Evolutionary conservation across 1,284 basidiomycete genomes (phyloP).

Genomic region (Phlebopus sp.): DNA sequence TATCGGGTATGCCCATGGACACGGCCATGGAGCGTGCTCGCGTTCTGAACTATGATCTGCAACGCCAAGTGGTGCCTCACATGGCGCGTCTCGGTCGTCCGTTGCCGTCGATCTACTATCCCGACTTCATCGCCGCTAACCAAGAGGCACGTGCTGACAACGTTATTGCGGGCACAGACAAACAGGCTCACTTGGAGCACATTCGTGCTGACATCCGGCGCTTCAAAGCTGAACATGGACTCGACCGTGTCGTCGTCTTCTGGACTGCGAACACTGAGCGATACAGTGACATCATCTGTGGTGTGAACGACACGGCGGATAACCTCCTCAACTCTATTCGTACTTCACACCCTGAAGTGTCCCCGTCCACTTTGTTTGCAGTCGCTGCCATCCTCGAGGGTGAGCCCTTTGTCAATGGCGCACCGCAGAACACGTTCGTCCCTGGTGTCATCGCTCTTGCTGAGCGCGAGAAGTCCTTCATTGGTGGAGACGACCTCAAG

Average conservation of each 20-base stretch:
- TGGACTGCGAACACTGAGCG: constrained; percentile 99
- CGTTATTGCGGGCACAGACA: constrained; percentile 81
- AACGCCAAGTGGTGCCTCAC: constrained; percentile 89
- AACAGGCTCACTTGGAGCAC: constrained; percentile 89
- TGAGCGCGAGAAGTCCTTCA: constrained; percentile 88
- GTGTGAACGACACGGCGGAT: constrained; percentile 94
- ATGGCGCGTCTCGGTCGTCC: constrained; percentile 84
- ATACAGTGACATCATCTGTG: constrained; percentile 92
- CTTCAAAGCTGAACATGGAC: constrained; percentile 83
- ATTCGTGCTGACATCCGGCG: constrained; percentile 91
- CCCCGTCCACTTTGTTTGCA: constrained; percentile 94
- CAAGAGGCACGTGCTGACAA: constrained; percentile 97
- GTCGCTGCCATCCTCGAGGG: constrained; percentile 95
- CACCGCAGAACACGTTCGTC: constrained; percentile 99
- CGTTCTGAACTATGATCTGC: constrained; percentile 96
- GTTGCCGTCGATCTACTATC: constrained; percentile 93
- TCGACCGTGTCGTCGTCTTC: constrained; percentile 90
- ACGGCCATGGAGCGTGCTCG: constrained; percentile 92
- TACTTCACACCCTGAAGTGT: constrained; percentile 86
- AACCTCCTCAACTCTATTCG: constrained; percentile 85
- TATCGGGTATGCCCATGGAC: constrained; percentile 83
- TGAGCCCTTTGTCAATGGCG: constrained; percentile 95
- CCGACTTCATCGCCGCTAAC: constrained; percentile 96
- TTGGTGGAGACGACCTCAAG: constrained; percentile 98
- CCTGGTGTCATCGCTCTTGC: constrained; percentile 94